These are phyloP conservation scores for Pythium rhizo-oryzae DNA, from an alignment of 352 stramenopile species.

Conservation along the genomic window DNA sequence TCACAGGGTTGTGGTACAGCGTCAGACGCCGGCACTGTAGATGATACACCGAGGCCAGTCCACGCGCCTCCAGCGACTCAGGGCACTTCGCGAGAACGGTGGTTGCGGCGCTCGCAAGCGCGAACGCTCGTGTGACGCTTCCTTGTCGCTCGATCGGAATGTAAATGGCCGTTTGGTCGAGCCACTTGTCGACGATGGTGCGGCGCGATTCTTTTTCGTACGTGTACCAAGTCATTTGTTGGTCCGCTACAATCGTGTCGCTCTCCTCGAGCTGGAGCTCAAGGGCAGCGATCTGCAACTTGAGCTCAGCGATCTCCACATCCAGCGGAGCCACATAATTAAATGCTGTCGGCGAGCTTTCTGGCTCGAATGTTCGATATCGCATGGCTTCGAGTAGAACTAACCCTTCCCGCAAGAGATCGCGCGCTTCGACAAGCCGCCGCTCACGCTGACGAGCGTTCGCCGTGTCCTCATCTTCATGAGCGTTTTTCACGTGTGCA, in stretches of 20 bases:
- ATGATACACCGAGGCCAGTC: slow-evolving; percentile 32
- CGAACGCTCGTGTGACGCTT: slow-evolving; percentile 11
- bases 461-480: too few relatives aligned
- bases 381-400: slow-evolving; percentile 12
- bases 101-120: neutral
- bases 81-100: neutral
- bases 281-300: slow-evolving; percentile 40
- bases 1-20: slow-evolving; percentile 38
- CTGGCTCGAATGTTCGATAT: neutral
- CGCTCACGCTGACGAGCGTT: neutral
- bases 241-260: slow-evolving; percentile 32
- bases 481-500: neutral
- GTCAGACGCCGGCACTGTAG: slow-evolving; percentile 49
- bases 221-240: slow-evolving; percentile 73
- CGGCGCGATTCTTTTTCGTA: slow-evolving; percentile 49
- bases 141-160: slow-evolving; percentile 17
- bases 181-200: slow-evolving; percentile 73
- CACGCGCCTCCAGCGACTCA: slow-evolving; percentile 26
- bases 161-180: slow-evolving; percentile 44
- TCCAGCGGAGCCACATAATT: slow-evolving; percentile 23
- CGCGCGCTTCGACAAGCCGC: slow-evolving; percentile 12
- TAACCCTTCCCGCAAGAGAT: slow-evolving; percentile 2
- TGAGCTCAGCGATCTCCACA: slow-evolving; percentile 38
- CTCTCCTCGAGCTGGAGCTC: slow-evolving; percentile 43
- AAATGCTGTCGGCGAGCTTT: too few relatives aligned